These are phyloP conservation scores for Blastobotrys mokoenaii DNA, from an alignment of 805 yeast species.

Conservation along the genomic window DNA sequence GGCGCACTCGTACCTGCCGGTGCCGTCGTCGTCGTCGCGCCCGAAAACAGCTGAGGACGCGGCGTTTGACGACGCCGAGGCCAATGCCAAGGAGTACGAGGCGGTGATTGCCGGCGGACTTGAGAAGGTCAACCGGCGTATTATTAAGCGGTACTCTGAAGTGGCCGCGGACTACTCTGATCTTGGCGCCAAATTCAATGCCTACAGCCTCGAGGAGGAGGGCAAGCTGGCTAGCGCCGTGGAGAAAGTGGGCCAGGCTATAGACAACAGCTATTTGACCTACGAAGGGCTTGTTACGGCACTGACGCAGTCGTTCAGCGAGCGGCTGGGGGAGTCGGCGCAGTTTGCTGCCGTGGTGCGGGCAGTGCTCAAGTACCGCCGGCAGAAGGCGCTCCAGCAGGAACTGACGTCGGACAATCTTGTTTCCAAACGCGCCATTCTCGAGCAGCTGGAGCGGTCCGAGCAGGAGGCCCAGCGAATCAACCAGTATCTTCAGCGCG, in stretches of 20 bases:
- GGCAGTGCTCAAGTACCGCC: conserved; percentile 52
- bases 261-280: conserved; percentile 54
- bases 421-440: conserved; percentile 25
- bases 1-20: conserved; percentile 54
- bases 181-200: conserved; percentile 63
- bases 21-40: conserved; percentile 35
- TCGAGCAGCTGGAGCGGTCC: conserved; percentile 34
- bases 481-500: conserved; percentile 25
- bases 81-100: conserved; percentile 39
- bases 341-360: conserved; percentile 53
- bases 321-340: conserved; percentile 64
- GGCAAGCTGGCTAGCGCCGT: conserved; percentile 42
- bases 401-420: conserved; percentile 37
- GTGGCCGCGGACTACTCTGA: conserved; percentile 62
- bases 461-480: conserved; percentile 40
- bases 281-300: conserved; percentile 44
- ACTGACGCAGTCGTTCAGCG: conserved; percentile 51
- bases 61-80: conserved; percentile 36
- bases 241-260: conserved; percentile 80
- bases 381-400: conserved; percentile 46
- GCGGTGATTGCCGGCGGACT: conserved; percentile 37
- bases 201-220: conserved; percentile 45
- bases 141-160: conserved; percentile 48
- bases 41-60: conserved; percentile 30
- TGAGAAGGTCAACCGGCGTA: conserved; percentile 49